Evolutionary conservation across 2,329 filamentous ascomycete genomes (phyloP).

Genomic region (Beauveria medogensis): DNA sequence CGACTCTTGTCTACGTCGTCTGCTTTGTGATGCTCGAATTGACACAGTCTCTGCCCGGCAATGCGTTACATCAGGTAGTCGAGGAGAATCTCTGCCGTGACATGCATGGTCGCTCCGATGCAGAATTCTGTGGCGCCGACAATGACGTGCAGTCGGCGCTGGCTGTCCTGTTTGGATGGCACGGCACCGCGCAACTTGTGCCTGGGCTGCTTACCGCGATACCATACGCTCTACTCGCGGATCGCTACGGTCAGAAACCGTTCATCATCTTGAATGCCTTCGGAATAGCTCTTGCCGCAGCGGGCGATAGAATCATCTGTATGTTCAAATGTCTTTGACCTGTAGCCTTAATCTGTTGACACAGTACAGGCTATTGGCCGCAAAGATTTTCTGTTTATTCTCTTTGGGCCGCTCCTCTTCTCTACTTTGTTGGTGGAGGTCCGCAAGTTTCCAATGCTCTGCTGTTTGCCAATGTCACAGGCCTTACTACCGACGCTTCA

Average conservation of each 20-base stretch:
- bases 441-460: not conserved
- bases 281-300: not conserved
- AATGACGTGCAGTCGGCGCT: not conserved
- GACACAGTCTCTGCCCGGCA: not conserved
- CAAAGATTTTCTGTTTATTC: not conserved
- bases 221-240: not conserved
- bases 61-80: not conserved
- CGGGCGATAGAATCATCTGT: not conserved
- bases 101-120: not conserved
- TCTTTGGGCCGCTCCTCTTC: not conserved
- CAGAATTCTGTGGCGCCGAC: not conserved
- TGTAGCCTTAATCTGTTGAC: not conserved
- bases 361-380: not conserved
- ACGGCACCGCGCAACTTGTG: not conserved
- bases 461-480: slow-evolving; percentile 1
- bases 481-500: not conserved
- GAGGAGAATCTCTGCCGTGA: slow-evolving; percentile 1
- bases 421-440: slow-evolving; percentile 1
- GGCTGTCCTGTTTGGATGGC: not conserved
- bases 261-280: not conserved
- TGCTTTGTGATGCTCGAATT: not conserved
- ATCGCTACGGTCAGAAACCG: not conserved
- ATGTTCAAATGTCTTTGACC: not conserved
- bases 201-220: not conserved
- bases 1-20: not conserved